These are phyloP conservation scores for Pichia exigua DNA, from an alignment of 805 yeast genomes.

Conservation along the genomic window DNA sequence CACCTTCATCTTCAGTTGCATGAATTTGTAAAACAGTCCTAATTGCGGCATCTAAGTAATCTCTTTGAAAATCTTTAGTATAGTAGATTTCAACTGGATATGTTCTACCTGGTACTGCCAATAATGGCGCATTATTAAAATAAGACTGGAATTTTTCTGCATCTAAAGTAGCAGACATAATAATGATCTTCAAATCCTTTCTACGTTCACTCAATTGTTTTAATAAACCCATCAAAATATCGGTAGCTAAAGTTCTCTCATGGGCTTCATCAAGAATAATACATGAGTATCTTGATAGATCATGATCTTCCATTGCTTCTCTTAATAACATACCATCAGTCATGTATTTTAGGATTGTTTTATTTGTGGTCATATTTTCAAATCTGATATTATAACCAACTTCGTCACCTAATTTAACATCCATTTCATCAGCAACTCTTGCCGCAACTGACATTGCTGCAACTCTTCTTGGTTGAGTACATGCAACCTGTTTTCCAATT, in stretches of 20 bases:
- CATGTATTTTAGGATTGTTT: slow-evolving; percentile 88
- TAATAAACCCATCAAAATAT: slow-evolving; percentile 89
- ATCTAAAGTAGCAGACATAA: slow-evolving; percentile 97
- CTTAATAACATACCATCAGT: slow-evolving; percentile 97
- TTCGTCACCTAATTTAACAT: slow-evolving; percentile 83
- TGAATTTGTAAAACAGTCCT: slow-evolving; percentile 94
- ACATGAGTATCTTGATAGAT: slow-evolving; percentile 72
- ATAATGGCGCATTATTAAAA: slow-evolving; percentile 84
- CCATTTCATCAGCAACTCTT: slow-evolving; percentile 97
- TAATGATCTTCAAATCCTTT: slow-evolving; percentile 81
- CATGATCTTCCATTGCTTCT: slow-evolving; percentile 96
- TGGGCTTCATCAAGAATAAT: slow-evolving; percentile 96
- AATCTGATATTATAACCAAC: slow-evolving; percentile 95
- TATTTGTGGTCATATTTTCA: slow-evolving; percentile 76
- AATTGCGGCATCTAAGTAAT: slow-evolving; percentile 89
- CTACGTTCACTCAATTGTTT: slow-evolving; percentile 76
- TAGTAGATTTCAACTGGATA: slow-evolving; percentile 95
- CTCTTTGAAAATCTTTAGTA: slow-evolving; percentile 94
- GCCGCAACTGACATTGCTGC: slow-evolving; percentile 99
- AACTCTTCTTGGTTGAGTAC: slow-evolving; percentile 96
- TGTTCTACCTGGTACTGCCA: slow-evolving; percentile 97
- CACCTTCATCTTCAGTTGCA: slow-evolving; percentile 93
- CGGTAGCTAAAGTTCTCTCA: slow-evolving; percentile 94
- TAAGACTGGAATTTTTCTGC: slow-evolving; percentile 92
- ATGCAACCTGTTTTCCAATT: slow-evolving; percentile 78